These are phyloP conservation scores for Solanum bukasovii DNA, from an alignment of 257 asterid genomes.

Conservation along the genomic window DNA sequence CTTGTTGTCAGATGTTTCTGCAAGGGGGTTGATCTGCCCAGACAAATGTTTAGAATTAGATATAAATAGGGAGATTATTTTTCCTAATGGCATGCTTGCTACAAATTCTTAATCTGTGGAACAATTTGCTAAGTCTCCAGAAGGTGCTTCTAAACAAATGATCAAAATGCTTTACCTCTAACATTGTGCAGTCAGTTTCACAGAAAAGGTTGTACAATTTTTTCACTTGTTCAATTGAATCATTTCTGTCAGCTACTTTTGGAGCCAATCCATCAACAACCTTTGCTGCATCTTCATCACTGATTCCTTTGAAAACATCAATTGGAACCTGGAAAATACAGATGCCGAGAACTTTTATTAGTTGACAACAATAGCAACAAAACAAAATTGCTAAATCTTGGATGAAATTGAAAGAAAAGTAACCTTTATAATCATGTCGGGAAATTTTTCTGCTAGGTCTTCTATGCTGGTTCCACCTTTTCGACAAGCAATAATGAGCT, in stretches of 20 bases:
- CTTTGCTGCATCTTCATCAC: constrained; percentile 95
- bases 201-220: constrained; percentile 89
- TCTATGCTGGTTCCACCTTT: constrained; percentile 99
- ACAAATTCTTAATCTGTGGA: neutral
- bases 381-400: neutral
- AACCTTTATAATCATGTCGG: constrained; percentile 91
- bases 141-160: neutral
- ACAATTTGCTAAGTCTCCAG: neutral
- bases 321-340: constrained; percentile 59
- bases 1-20: constrained; percentile 84
- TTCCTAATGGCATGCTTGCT: neutral
- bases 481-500: constrained; percentile 89
- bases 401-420: neutral
- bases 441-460: constrained; percentile 95
- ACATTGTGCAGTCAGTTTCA: constrained; percentile 83
- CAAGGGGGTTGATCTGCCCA: constrained; percentile 87
- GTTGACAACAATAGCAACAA: neutral
- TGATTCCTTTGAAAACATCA: constrained; percentile 88
- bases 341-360: neutral
- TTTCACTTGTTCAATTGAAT: constrained; percentile 96
- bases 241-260: constrained; percentile 73
- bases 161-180: constrained; percentile 54
- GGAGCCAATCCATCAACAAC: constrained; percentile 97
- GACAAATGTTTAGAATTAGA: neutral
- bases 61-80: neutral